Base-by-base conservation (phyloP, 2,329 filamentous ascomycete genomes). In the Colletotrichum sp. region DNA sequence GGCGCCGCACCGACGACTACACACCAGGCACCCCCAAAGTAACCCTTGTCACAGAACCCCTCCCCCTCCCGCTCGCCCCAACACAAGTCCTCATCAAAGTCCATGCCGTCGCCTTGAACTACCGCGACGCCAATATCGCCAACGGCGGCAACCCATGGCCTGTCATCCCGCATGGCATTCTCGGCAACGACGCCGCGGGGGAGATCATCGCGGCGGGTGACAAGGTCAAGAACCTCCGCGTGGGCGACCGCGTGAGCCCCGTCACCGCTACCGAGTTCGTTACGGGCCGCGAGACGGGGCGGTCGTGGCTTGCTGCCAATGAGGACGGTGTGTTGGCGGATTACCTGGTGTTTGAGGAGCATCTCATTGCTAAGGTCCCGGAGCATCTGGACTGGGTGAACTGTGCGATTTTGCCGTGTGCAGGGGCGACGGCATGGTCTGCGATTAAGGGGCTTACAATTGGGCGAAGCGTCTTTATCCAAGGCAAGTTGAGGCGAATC, bases 381-480 rank as follows among this genome's bases (percentile, higher is more conserved):
- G 70, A 69, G 0, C 80, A 87, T 68, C 78, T 88, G 22, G 78
- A 82, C 44, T 87, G 84, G 83, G 73, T 80, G 2, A 77, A 82
- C 4, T 84, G 85, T 4, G 79, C 80, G 9, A 83, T 83, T 2
- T 82, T 89, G 19, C 86, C 86, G 1, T 88, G 86, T 48, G 86
- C 87, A 25, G 87, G 85, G 1, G 81, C 84, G 0, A 88, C 87
- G 0, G 87, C 87, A 2, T 88, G 87, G 85, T 80, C 82, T 61
- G 85, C 86, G 1, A 75, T 88, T n/a, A 86, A 85, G 75, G 85
- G 82, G 3, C 78, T 83, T 13, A 78, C 76, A 0, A 82, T 86
- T 22, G 85, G 86, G 1, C 78, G 85, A 73, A 87, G 79, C 3
- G 84, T 88, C 22, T 78, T 88, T 25, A 86, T 88, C 52, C 86